Conservation (phyloP, 805 yeast species). For the Metschnikowia drakensbergensis region DNA sequence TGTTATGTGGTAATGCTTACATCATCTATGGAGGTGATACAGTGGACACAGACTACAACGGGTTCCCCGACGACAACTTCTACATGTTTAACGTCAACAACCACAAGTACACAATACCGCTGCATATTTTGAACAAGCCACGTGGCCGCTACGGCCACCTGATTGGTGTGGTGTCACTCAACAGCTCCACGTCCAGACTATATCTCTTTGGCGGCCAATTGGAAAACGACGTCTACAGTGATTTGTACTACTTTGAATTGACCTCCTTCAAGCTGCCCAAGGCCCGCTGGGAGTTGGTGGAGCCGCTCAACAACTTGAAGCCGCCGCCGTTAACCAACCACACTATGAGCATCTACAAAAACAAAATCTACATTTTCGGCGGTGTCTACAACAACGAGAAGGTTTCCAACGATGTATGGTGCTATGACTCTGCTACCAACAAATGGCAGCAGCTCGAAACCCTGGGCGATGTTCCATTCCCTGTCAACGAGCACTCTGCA, state of each 20-base stretch:
- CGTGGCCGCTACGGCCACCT: conserved; percentile 94
- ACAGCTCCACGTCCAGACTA: conserved; percentile 46
- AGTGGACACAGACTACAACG: conserved; percentile 66
- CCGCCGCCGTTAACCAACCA: conserved; percentile 92
- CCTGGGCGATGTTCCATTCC: conserved; percentile 72
- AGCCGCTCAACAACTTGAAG: conserved; percentile 43
- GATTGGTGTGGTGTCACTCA: conserved; percentile 62
- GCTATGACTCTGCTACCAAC: conserved; percentile 65
- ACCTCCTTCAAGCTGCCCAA: conserved; percentile 79
- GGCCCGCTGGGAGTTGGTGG: conserved; percentile 78
- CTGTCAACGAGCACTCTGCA: conserved; percentile 89
- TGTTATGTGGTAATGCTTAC: conserved; percentile 90
- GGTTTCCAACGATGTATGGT: conserved; percentile 73
- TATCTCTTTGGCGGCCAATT: conserved; percentile 95
- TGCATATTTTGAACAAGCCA: conserved; percentile 57
- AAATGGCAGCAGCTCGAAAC: conserved; percentile 71
- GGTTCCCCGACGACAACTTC: conserved; percentile 82
- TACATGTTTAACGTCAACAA: conserved; percentile 70
- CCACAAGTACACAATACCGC: conserved; percentile 42
- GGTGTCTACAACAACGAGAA: conserved; percentile 71
- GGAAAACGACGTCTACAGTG: conserved; percentile 78
- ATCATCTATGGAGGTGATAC: conserved; percentile 97
- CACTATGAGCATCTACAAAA: conserved; percentile 76
- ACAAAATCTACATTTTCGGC: conserved; percentile 83
- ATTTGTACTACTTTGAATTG: conserved; percentile 80